Base-by-base conservation (phyloP, 2,329 filamentous ascomycete species). In the Beauveria australis region DNA sequence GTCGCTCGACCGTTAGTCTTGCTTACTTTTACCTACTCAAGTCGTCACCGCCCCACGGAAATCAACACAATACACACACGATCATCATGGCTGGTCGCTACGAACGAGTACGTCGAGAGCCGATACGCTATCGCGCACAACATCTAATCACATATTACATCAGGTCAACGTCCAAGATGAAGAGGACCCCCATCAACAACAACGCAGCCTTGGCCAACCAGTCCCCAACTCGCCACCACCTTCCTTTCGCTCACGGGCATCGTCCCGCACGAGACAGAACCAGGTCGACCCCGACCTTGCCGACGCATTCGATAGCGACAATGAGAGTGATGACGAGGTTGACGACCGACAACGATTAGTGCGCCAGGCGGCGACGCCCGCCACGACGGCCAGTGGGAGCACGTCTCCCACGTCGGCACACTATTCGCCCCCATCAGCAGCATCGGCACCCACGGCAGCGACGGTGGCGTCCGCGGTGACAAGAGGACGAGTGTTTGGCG, bases 321-420 rank as follows among this genome's bases (percentile, higher is more conserved):
- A 87, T 64, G 90, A 88, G 63, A 87, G 87, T 70, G 89, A 89
- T 60, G 87, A 89, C 62, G 72, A 75, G 44, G 80, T 83, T 61
- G 91, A 95, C 72, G 91, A 96, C 73, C 84, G 92, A 67, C 91
- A 94, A 75, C 86, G 92, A 66, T 76, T 97, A 68, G 92, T 97
- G 78, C 86, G 89, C 66, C 85, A 86, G 67, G 76, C 78, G 3
- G 67, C 68, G 10, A 68, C 71, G 14, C 19, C 78, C 3, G 67
- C 68, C 8, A 68, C 71, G n/a, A 44, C 30, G 22, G 18, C 53
- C n/a, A 58, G 53, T 33, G 30, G 49, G 12, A 58, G 43, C 61
- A 46, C 5, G 57, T 65, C 19, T 37, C 54, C 68, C 59, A 63
- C 58, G 68, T 55, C 59, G 61, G 47, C 65, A 37, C 66, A 60